phyloP scores from a whole-genome alignment of 306 rosid species.

The Vigna reflexopilosa region DNA sequence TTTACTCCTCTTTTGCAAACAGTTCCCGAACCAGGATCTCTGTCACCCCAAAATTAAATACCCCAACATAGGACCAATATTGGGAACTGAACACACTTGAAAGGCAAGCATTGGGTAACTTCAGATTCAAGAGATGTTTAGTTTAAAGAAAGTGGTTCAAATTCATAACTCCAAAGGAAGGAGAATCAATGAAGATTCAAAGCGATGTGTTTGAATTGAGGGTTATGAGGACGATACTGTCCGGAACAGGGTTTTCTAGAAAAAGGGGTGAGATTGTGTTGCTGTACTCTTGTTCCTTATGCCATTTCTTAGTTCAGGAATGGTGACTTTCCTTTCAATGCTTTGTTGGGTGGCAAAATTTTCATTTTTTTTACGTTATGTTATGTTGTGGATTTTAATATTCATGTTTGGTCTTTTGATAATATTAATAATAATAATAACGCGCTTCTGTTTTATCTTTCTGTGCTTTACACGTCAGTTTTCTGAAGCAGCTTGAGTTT shows the following conservation, averaged over 20 bases:
- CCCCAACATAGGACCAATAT: conserved; percentile 4
- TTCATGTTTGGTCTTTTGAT: conserved; percentile 4
- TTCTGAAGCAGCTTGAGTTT: neutral
- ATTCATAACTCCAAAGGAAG: conserved; percentile 12
- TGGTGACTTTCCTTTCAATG: conserved; percentile 52
- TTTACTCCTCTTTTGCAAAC: conserved; percentile 33
- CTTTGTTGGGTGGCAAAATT: conserved; percentile 51
- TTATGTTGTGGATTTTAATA: conserved; percentile 31
- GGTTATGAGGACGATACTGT: conserved; percentile 2
- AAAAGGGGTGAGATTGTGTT: neutral
- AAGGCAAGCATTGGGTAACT: conserved; percentile 34
- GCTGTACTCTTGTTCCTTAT: conserved; percentile 20
- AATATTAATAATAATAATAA: neutral
- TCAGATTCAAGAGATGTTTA: conserved; percentile 35
- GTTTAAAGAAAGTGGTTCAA: conserved; percentile 16
- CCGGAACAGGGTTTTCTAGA: conserved; percentile 34
- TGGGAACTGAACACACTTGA: conserved; percentile 24
- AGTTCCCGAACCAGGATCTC: conserved; percentile 55
- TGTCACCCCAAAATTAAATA: conserved; percentile 42
- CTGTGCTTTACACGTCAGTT: conserved; percentile 36
- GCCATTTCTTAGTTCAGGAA: conserved; percentile 10
- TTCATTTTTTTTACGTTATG: neutral
- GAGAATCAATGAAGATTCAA: conserved; percentile 48
- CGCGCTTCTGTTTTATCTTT: neutral
- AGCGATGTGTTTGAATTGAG: conserved; percentile 12